A percentile compares a stretch with the other conserved stretches of the same genome.
Conservation (phyloP, 441 rosid genomes). For the Geranium incanum region DNA sequence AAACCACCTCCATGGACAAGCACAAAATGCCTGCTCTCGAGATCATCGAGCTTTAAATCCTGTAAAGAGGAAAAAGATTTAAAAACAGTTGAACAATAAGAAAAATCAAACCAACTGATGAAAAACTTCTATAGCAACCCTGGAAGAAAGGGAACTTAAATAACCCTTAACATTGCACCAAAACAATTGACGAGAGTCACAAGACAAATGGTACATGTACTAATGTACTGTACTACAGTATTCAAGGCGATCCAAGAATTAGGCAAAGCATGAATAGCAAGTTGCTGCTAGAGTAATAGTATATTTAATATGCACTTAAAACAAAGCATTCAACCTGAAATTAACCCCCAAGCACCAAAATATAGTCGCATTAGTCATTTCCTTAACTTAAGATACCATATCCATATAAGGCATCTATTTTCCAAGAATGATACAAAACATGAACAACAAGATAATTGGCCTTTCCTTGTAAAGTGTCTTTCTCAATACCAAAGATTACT, state of each 20-base stretch:
- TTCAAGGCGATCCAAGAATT: background rate
- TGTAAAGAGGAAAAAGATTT: slow-evolving; percentile 23
- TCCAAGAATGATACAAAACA: background rate
- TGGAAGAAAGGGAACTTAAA: background rate
- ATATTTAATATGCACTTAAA: background rate
- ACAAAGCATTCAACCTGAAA: background rate
- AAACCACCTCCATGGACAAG: slow-evolving; percentile 95
- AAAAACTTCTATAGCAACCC: background rate
- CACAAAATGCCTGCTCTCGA: slow-evolving; percentile 70
- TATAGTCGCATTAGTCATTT: background rate
- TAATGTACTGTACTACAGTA: background rate
- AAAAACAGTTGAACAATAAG: slow-evolving; percentile 10
- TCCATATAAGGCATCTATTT: background rate
- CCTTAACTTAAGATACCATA: background rate
- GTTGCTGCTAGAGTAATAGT: background rate
- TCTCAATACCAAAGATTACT: too few relatives aligned
- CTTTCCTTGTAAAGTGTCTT: background rate
- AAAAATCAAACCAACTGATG: background rate
- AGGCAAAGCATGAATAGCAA: background rate
- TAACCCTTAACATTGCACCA: background rate
- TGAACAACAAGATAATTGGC: background rate
- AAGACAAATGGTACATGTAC: background rate
- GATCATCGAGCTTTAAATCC: slow-evolving; percentile 62
- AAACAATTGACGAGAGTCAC: background rate
- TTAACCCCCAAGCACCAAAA: background rate